Base-by-base conservation (phyloP, 768 basidiomycete genomes). In the Exidia glandulosa region DNA sequence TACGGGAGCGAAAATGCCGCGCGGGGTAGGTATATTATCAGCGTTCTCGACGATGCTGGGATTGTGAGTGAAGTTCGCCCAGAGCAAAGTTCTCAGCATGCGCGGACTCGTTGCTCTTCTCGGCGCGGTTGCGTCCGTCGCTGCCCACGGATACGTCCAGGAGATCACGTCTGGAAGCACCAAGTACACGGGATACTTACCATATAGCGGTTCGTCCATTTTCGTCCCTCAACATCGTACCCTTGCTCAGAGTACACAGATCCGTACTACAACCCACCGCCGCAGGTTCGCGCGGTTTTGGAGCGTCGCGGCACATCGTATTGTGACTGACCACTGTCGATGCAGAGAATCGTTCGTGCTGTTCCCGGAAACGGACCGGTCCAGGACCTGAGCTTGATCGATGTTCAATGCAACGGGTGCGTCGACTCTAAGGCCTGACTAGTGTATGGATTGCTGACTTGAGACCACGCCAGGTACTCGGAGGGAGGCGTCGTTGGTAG, bases 351-450 rank as follows among this genome's bases (percentile, higher is more conserved):
- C 63, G 71, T 78, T 58, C 73, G 77, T 12, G 66, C 66, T n/a
- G 73, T 78, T 32, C 76, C 75, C 37, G 73, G 75, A 60, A 76
- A 76, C 50, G 74, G 75, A 12, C 76, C 76, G 10, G 71, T 76
- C 19, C 67, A 66, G 2, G 73, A 76, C 63, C 54, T 76, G 10
- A 67, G 73, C 2, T 63, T 73, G 33, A 76, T 75, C 48, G 75
- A 77, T 30, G 30, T 70, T 14, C 72, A 73, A 37, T 72, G 70
- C 66, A 70, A 70, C 58, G 71, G 72, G 50, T 54, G 50, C 6
- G 50, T 19, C 7, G 36, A 19, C 23, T 27, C 54, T 10, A 48
- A 31, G 5, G 23, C 19, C 41, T 23, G n/a, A 32, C 33, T 34
- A 25, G 27, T 6, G 19, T 32, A 19, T 12, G 32, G 19, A 33